Conservation (phyloP, 164 flowering plant species). For the Santalum album region DNA sequence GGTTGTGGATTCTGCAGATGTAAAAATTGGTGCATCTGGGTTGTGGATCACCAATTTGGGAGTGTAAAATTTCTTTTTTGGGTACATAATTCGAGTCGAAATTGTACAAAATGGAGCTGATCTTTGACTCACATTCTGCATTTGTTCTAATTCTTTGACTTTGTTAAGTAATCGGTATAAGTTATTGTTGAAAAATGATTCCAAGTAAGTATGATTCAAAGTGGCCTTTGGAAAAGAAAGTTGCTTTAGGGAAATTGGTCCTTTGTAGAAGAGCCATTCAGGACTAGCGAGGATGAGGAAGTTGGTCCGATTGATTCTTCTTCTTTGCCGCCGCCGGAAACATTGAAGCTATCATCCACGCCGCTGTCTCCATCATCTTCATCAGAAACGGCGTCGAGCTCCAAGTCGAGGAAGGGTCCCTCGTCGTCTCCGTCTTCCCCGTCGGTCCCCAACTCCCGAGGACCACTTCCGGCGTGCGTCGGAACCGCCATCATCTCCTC, state of each 20-base stretch:
- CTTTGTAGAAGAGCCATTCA: slow-evolving; percentile 12
- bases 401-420: no score
- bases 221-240: background rate
- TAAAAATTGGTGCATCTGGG: no score
- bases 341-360: background rate
- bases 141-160: no score
- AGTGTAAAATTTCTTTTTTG: no score
- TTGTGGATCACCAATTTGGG: no score
- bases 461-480: slow-evolving; percentile 15
- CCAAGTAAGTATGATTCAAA: no score
- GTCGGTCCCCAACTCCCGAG: slow-evolving; percentile 11
- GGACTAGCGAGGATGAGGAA: slow-evolving; percentile 23
- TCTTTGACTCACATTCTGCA: no score
- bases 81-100: no score
- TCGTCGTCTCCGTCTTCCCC: slow-evolving; percentile 26
- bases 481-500: slow-evolving; percentile 21
- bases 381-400: slow-evolving; percentile 42
- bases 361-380: slow-evolving; percentile 20
- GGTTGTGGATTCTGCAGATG: no score
- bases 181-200: no score
- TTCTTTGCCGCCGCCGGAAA: background rate
- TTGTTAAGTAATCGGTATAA: no score
- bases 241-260: slow-evolving; percentile 24
- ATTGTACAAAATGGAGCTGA: no score
- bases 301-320: slow-evolving; percentile 23